These are phyloP conservation scores for Mucor indicus DNA, from an alignment of 371 early-diverging fungal species.

Conservation along the genomic window DNA sequence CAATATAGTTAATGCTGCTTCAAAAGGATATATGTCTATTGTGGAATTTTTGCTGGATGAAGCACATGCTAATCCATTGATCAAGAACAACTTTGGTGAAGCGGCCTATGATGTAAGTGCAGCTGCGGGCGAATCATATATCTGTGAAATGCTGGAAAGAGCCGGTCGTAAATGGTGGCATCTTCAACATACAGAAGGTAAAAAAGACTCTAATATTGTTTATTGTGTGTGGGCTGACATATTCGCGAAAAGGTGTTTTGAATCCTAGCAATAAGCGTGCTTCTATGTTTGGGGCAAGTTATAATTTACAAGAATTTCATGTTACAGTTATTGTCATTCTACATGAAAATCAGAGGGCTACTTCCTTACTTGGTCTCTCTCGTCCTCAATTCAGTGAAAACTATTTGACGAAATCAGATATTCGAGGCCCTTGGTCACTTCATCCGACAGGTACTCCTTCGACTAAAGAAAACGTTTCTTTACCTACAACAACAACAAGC, in stretches of 20 bases:
- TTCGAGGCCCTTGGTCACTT: constrained; percentile 60
- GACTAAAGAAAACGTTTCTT: constrained; percentile 48
- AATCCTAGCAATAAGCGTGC: constrained; percentile 21
- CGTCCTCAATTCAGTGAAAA: constrained; percentile 53
- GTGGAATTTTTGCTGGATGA: constrained; percentile 62
- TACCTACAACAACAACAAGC: constrained; percentile 33
- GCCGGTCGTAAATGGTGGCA: constrained; percentile 38
- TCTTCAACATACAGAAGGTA: constrained; percentile 17
- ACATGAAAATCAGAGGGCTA: constrained; percentile 69
- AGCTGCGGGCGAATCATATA: constrained; percentile 48
- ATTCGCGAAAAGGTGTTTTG: constrained; percentile 4
- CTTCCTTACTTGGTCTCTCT: constrained; percentile 38
- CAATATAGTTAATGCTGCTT: constrained; percentile 73
- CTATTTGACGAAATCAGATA: constrained; percentile 49
- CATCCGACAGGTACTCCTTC: constrained; percentile 52
- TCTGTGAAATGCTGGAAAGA: constrained; percentile 65
- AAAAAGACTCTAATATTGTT: too few species aligned
- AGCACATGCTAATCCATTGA: constrained; percentile 57
- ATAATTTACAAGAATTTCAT: constrained; percentile 58
- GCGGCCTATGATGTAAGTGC: constrained; percentile 84
- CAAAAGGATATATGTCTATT: constrained; percentile 63
- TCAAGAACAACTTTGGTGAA: constrained; percentile 68
- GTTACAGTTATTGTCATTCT: constrained; percentile 61
- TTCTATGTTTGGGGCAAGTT: constrained; percentile 24
- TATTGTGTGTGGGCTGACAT: too few species aligned